Conservation (phyloP, 305 asterid genomes). For the Fraxinus platypoda region DNA sequence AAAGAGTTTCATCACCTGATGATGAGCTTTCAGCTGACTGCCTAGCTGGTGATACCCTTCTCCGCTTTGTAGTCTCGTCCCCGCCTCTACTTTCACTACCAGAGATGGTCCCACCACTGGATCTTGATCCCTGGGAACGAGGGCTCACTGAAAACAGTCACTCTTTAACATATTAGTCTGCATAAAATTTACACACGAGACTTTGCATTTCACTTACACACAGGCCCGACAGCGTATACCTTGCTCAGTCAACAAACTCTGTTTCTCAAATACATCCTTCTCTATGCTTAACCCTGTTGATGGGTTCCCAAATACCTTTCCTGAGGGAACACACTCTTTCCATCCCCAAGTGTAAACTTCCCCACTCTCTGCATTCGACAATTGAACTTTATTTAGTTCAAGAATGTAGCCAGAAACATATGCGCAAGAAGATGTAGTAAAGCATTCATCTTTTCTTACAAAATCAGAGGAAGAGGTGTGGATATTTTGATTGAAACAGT, state of each 20-base stretch:
- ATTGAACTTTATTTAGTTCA: conserved; percentile 18
- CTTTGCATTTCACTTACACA: conserved; percentile 27
- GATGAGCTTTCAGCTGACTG: conserved; percentile 76
- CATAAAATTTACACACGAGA: conserved; percentile 27
- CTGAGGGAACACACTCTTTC: conserved; percentile 97
- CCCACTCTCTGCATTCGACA: conserved; percentile 56
- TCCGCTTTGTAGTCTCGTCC: conserved; percentile 77
- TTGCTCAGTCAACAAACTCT: conserved; percentile 53
- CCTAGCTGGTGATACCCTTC: conserved; percentile 68
- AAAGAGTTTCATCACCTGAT: conserved; percentile 70
- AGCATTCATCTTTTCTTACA: neutral
- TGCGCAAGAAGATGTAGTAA: neutral
- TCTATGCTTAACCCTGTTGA: conserved; percentile 48
- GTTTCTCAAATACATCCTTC: conserved; percentile 48
- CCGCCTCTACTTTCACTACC: conserved; percentile 53
- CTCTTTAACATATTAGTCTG: conserved; percentile 43
- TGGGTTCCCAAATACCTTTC: conserved; percentile 67
- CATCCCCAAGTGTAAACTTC: conserved; percentile 98
- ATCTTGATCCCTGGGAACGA: conserved; percentile 70
- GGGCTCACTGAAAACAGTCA: conserved; percentile 65
- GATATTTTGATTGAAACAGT: neutral
- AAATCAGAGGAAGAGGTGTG: neutral
- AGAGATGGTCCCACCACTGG: conserved; percentile 44
- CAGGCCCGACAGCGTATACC: conserved; percentile 48
- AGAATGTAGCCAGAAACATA: conserved; percentile 1